Conservation (phyloP, 148 eudicot genomes). For the Cornus florida region DNA sequence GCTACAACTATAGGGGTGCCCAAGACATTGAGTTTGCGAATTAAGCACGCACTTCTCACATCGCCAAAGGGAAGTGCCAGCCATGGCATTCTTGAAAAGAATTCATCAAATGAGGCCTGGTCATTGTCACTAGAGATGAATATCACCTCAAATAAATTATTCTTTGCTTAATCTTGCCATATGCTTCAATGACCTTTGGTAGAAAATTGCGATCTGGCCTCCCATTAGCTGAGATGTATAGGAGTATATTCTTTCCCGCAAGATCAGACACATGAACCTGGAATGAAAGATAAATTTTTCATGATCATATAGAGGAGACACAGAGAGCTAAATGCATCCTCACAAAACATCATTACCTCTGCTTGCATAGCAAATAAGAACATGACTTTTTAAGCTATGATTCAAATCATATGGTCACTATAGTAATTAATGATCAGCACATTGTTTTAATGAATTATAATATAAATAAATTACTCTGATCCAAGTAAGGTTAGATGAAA, state of each 20-base stretch:
- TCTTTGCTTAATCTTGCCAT: conserved; percentile 56
- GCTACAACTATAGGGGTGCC: conserved; percentile 52
- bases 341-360: too few relatives aligned
- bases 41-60: conserved; percentile 35
- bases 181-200: conserved; percentile 45
- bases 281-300: background rate
- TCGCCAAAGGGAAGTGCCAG: conserved; percentile 58
- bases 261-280: conserved; percentile 59
- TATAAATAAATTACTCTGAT: too few relatives aligned
- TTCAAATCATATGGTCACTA: too few relatives aligned
- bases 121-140: conserved; percentile 53
- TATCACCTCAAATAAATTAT: conserved; percentile 44
- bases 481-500: too few relatives aligned
- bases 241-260: conserved; percentile 51
- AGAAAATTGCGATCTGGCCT: conserved; percentile 60
- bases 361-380: too few relatives aligned
- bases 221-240: conserved; percentile 69
- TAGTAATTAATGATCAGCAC: too few relatives aligned
- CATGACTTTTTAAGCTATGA: too few relatives aligned
- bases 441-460: too few relatives aligned
- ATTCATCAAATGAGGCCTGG: conserved; percentile 37
- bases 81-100: conserved; percentile 60
- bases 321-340: too few relatives aligned
- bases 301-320: too few relatives aligned
- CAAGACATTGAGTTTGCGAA: conserved; percentile 41